These are phyloP conservation scores for Pyricularia grisea DNA, from an alignment of 2,329 filamentous ascomycete species.

Conservation along the genomic window DNA sequence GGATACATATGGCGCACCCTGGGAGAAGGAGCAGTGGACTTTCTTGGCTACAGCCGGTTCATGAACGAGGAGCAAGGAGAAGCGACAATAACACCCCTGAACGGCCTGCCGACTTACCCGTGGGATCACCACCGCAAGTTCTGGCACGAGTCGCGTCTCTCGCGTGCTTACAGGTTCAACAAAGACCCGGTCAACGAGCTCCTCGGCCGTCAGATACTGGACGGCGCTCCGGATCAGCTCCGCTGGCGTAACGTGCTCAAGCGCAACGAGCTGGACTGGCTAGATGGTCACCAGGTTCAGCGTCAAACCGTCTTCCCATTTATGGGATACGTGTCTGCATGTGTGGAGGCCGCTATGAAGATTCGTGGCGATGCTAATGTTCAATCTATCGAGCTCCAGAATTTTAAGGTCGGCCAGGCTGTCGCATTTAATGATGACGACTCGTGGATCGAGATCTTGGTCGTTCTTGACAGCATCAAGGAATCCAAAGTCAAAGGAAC, in stretches of 20 bases:
- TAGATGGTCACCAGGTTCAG: conserved; percentile 25
- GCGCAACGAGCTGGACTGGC: conserved; percentile 23
- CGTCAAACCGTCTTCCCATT: conserved; percentile 26
- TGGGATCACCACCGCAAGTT: conserved; percentile 36
- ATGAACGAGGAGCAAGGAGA: conserved; percentile 21
- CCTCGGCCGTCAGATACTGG: conserved; percentile 5
- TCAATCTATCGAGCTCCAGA: neutral
- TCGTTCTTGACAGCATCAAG: neutral
- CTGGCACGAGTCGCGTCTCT: conserved; percentile 37
- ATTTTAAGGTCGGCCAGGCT: neutral
- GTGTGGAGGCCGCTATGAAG: conserved; percentile 2
- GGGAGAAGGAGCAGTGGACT: conserved; percentile 10
- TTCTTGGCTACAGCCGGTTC: conserved; percentile 22
- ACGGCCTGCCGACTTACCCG: conserved; percentile 35
- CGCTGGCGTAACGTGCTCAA: conserved; percentile 16
- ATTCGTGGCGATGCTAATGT: neutral
- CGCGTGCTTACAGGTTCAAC: conserved; percentile 10
- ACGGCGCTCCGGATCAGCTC: conserved; percentile 14
- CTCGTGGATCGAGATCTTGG: neutral
- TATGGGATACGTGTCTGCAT: neutral
- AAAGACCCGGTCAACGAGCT: conserved; percentile 8
- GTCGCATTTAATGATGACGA: neutral
- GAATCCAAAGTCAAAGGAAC: neutral
- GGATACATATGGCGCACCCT: neutral
- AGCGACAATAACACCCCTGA: conserved; percentile 19